phyloP scores from a whole-genome alignment of 176 grass and related monocot genomes.

The Rhynchospora breviuscula region DNA sequence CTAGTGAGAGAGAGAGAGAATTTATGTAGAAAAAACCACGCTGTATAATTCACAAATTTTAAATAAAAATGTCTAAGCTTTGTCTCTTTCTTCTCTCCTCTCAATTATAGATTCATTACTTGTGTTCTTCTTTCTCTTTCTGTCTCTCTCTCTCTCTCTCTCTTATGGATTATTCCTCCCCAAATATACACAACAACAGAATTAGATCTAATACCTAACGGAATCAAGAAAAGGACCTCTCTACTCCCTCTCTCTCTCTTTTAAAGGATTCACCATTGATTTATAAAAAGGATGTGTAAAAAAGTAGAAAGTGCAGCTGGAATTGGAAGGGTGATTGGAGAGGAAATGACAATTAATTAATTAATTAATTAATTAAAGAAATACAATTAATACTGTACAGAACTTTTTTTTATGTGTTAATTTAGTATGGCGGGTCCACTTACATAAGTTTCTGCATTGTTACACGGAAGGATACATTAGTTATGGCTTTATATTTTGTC shows the following conservation, averaged over 20 bases:
- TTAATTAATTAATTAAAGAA: background rate
- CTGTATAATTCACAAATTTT: background rate
- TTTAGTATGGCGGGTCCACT: background rate
- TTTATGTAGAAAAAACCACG: background rate
- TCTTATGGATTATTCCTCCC: conserved; percentile 18
- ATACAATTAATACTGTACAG: background rate
- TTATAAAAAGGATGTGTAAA: conserved; percentile 3
- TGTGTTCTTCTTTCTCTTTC: conserved; percentile 6
- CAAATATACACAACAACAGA: conserved; percentile 19
- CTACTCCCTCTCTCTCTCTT: background rate
- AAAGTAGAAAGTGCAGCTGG: conserved; percentile 13
- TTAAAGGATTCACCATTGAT: conserved; percentile 8
- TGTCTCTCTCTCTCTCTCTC: background rate
- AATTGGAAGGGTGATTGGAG: background rate
- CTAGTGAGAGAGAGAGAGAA: background rate
- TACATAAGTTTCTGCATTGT: background rate
- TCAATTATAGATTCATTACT: conserved; percentile 22
- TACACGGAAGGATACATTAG: background rate
- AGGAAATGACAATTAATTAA: background rate
- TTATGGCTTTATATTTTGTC: background rate
- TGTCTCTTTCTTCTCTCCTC: conserved; percentile 21
- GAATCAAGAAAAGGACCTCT: conserved; percentile 20
- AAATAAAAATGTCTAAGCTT: background rate
- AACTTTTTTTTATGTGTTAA: background rate
- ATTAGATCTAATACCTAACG: conserved; percentile 25